phyloP scores from a whole-genome alignment of 768 basidiomycete species.

The Chiua virens region DNA sequence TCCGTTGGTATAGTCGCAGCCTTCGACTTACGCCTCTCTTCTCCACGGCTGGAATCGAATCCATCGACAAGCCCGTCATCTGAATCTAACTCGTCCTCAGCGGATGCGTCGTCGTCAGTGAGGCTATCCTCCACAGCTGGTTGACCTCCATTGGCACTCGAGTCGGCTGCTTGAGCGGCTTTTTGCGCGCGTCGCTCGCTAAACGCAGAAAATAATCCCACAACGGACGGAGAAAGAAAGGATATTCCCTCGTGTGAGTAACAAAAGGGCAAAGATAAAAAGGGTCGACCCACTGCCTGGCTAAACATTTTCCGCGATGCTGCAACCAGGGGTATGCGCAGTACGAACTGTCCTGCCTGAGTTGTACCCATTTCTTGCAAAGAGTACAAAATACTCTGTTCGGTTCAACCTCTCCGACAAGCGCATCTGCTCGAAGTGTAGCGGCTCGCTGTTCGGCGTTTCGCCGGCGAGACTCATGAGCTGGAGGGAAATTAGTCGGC shows the following conservation, averaged over 20 bases:
- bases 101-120: constrained; percentile 31
- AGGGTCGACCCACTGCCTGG: constrained; percentile 57
- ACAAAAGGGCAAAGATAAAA: not conserved
- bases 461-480: constrained; percentile 65
- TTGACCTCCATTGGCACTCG: constrained; percentile 38
- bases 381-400: constrained; percentile 72
- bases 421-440: constrained; percentile 60
- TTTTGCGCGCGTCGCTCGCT: constrained; percentile 63
- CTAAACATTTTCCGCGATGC: constrained; percentile 73
- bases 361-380: constrained; percentile 82
- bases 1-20: constrained; percentile 20
- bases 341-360: constrained; percentile 74
- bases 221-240: constrained; percentile 3
- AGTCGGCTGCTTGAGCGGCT: constrained; percentile 48
- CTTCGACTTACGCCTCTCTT: constrained; percentile 29
- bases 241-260: constrained; percentile 13
- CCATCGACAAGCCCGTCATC: constrained; percentile 32
- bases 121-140: constrained; percentile 27
- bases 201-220: not conserved
- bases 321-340: constrained; percentile 84
- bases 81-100: constrained; percentile 38
- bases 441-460: constrained; percentile 81
- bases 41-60: constrained; percentile 18
- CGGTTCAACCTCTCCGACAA: constrained; percentile 70
- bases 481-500: constrained; percentile 54